phyloP scores from a whole-genome alignment of 306 rosid species.

The Hylodesmum podocarpum region DNA sequence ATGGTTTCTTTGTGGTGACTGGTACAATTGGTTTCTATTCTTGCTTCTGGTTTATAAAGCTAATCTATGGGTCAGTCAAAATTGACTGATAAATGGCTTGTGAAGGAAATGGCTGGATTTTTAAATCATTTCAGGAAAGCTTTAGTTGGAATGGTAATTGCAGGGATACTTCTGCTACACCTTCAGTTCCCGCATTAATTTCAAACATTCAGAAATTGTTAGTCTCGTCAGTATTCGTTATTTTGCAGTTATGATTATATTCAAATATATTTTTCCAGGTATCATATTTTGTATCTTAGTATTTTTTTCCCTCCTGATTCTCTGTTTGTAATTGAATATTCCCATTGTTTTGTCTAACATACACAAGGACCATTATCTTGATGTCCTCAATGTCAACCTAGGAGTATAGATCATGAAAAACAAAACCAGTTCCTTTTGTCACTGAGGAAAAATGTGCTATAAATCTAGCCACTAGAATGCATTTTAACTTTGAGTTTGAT shows the following conservation, averaged over 20 bases:
- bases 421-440: not conserved
- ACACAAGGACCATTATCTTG: conserved; percentile 34
- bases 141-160: conserved; percentile 12
- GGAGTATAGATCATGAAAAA: conserved; percentile 7
- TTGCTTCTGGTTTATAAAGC: conserved; percentile 83
- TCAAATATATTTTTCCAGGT: not conserved
- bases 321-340: conserved; percentile 3
- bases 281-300: conserved; percentile 23
- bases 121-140: conserved; percentile 20
- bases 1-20: conserved; percentile 77
- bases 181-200: conserved; percentile 41
- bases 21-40: conserved; percentile 94
- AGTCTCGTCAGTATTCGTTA: conserved; percentile 32
- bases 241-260: conserved; percentile 28
- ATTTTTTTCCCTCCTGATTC: not conserved
- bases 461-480: not conserved
- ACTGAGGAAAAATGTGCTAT: not conserved
- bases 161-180: conserved; percentile 19
- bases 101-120: conserved; percentile 18
- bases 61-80: conserved; percentile 89
- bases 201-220: conserved; percentile 38
- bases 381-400: conserved; percentile 21
- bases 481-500: not conserved
- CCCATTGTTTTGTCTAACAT: conserved; percentile 30
- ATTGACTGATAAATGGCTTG: conserved; percentile 51